A percentile compares a stretch with the other conserved stretches of the same genome.
phyloP scores from a whole-genome alignment of 2,329 filamentous ascomycete genomes.

The Neoarthrinium moseri region DNA sequence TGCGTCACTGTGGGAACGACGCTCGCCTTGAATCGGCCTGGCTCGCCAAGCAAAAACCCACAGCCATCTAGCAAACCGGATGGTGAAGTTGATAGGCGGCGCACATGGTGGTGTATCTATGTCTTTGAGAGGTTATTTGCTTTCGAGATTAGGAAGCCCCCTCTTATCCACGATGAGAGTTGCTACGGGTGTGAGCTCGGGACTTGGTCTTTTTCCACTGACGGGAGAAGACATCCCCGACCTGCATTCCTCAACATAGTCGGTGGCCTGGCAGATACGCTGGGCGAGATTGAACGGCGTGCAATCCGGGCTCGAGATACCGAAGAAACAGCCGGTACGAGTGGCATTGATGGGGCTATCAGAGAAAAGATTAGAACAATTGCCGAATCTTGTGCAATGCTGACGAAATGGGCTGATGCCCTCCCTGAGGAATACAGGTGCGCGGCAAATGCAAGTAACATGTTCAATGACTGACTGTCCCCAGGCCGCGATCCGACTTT shows the following conservation, averaged over 20 bases:
- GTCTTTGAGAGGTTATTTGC: constrained; percentile 12
- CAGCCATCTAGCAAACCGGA: background rate
- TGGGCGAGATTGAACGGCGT: constrained; percentile 1
- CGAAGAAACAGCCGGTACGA: constrained; percentile 3
- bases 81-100: constrained; percentile 5
- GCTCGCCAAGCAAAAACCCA: background rate
- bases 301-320: constrained; percentile 2
- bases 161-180: constrained; percentile 6
- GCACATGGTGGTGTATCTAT: constrained; percentile 12
- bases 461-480: background rate
- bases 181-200: constrained; percentile 4
- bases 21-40: constrained; percentile 6
- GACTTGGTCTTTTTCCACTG: constrained; percentile 6
- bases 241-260: background rate
- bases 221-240: background rate
- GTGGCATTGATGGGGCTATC: constrained; percentile 5
- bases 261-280: background rate
- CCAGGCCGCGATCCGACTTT: constrained; percentile 7
- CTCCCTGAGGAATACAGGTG: constrained; percentile 5
- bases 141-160: constrained; percentile 10
- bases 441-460: background rate
- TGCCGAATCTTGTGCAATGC: constrained; percentile 6
- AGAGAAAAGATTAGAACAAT: constrained; percentile 9
- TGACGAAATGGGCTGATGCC: constrained; percentile 9
- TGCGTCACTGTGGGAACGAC: constrained; percentile 11